phyloP scores from a whole-genome alignment of 441 rosid genomes.

The Viola pubescens region DNA sequence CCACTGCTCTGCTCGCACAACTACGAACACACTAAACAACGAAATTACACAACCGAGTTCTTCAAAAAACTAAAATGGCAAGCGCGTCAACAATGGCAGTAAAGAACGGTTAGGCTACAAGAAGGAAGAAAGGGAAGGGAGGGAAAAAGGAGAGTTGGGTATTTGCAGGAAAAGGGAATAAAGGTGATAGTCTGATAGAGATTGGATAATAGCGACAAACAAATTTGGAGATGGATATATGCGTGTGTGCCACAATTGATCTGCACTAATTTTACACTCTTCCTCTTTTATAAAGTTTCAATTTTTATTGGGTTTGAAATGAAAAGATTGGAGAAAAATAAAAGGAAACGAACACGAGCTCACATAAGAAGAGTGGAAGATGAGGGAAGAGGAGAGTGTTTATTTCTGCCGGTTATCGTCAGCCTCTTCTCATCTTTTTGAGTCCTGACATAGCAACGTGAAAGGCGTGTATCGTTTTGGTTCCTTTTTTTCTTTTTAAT shows the following conservation, averaged over 20 bases:
- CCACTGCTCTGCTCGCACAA: not conserved
- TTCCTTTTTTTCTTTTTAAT: not conserved
- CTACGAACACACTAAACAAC: not conserved
- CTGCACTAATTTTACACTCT: not conserved
- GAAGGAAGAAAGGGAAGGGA: too few relatives aligned
- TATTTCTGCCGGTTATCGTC: not conserved
- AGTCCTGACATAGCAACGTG: conserved; percentile 22
- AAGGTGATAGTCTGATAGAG: too few relatives aligned
- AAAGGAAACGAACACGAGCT: not conserved
- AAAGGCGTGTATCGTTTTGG: conserved; percentile 23
- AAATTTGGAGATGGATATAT: not conserved
- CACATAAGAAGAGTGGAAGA: not conserved
- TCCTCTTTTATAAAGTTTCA: not conserved
- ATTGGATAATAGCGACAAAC: not conserved
- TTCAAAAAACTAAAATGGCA: not conserved
- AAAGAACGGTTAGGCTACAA: too few relatives aligned
- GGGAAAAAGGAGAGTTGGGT: too few relatives aligned
- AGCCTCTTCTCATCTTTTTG: not conserved
- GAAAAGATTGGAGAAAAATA: not conserved
- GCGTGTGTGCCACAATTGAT: conserved; percentile 1
- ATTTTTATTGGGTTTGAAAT: not conserved
- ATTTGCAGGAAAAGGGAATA: too few relatives aligned
- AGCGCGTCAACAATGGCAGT: not conserved
- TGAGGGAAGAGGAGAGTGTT: not conserved
- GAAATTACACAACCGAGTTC: not conserved